These are phyloP conservation scores for Neurospora intermedia DNA, from an alignment of 495 filamentous ascomycete species.

Conservation along the genomic window DNA sequence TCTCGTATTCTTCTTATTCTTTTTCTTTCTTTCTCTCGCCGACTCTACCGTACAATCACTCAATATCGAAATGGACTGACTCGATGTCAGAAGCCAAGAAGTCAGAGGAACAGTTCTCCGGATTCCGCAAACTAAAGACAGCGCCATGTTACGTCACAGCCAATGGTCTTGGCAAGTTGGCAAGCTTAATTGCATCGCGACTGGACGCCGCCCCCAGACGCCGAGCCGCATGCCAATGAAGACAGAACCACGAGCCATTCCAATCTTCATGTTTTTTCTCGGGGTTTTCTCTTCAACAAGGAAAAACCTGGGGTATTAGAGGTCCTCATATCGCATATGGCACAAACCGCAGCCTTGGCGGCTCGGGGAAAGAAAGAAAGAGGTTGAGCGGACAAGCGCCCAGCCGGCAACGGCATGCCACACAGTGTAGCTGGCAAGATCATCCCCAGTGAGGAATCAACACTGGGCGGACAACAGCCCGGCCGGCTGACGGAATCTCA, in stretches of 20 bases:
- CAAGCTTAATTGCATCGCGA: not conserved
- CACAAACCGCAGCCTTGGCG: not conserved
- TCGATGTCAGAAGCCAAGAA: not conserved
- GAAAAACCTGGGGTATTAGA: not conserved
- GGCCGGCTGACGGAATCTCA: not conserved
- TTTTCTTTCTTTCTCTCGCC: not conserved
- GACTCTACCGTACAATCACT: not conserved
- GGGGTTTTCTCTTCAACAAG: not conserved
- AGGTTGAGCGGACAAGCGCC: not conserved
- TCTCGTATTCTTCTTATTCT: not conserved
- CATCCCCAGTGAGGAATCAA: not conserved
- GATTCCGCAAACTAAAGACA: not conserved
- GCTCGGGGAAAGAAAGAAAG: not conserved
- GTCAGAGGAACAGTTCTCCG: not conserved
- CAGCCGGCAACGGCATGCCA: not conserved
- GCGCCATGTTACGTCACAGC: not conserved
- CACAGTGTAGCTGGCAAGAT: not conserved
- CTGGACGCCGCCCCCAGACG: not conserved
- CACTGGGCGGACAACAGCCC: not conserved
- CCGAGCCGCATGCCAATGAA: not conserved
- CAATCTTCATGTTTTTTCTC: not conserved
- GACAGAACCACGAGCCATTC: not conserved
- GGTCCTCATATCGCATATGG: not conserved
- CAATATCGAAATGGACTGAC: not conserved
- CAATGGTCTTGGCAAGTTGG: not conserved